A percentile compares a stretch with the other conserved stretches of the same genome.
phyloP scores from a whole-genome alignment of 257 asterid species.

The Craterostigma plantagineum region DNA sequence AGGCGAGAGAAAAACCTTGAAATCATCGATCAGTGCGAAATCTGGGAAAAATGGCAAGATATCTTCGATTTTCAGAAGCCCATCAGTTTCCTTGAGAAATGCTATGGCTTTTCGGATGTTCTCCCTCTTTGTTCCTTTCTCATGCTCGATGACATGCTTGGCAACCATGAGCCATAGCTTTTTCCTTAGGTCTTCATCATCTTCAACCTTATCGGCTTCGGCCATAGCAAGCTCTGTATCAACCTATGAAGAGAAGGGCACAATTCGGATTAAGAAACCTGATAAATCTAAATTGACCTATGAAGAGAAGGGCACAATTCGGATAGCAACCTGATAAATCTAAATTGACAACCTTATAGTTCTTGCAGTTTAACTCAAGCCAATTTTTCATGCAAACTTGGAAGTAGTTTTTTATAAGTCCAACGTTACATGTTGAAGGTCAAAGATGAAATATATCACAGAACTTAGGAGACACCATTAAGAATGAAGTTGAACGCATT shows the following conservation, averaged over 20 bases:
- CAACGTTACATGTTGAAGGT: no score
- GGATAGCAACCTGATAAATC: no score
- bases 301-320: no score
- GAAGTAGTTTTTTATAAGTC: no score
- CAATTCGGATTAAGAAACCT: no score
- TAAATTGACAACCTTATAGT: no score
- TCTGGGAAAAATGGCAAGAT: constrained; percentile 94
- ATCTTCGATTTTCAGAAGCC: constrained; percentile 92
- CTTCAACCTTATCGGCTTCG: constrained; percentile 98
- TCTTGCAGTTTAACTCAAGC: no score
- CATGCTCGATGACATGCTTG: constrained; percentile 87
- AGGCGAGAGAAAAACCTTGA: constrained; percentile 34
- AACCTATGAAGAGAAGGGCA: constrained; percentile 25
- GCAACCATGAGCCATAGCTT: constrained; percentile 99
- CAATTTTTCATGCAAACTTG: no score
- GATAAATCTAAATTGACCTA: no score
- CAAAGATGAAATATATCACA: no score
- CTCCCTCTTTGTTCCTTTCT: constrained; percentile 96
- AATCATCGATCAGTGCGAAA: constrained; percentile 90
- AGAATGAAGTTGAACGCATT: no score
- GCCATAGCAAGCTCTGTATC: constrained; percentile 99
- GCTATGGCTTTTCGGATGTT: constrained; percentile 94
- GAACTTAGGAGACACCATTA: no score
- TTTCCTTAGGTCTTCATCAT: constrained; percentile 90
- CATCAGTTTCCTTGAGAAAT: constrained; percentile 94